Evolutionary conservation across 2,329 filamentous ascomycete genomes (phyloP).

Genomic region (Sphaerulina vaccinii): DNA sequence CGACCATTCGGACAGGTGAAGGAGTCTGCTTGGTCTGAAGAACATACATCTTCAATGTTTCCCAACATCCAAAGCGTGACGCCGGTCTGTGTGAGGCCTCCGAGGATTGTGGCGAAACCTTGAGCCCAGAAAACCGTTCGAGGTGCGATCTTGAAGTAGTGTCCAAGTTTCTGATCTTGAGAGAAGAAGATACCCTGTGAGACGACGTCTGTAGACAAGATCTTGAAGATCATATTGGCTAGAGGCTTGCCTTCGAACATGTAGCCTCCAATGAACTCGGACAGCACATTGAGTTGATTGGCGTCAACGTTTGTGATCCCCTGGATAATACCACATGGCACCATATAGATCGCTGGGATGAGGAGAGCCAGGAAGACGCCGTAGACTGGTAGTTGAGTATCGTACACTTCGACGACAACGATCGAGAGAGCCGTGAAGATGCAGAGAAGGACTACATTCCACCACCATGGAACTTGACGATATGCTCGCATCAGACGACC

Average conservation of each 20-base stretch:
- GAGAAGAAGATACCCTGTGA: slow-evolving; percentile 36
- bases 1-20: slow-evolving; percentile 52
- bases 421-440: slow-evolving; percentile 31
- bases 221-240: slow-evolving; percentile 37
- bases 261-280: slow-evolving; percentile 53
- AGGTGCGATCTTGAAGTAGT: slow-evolving; percentile 42
- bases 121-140: slow-evolving; percentile 49
- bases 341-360: slow-evolving; percentile 79
- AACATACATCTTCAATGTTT: slow-evolving; percentile 41
- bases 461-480: slow-evolving; percentile 74
- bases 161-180: slow-evolving; percentile 40
- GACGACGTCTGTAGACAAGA: slow-evolving; percentile 36
- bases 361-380: slow-evolving; percentile 74
- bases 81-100: slow-evolving; percentile 45
- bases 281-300: slow-evolving; percentile 42
- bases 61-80: slow-evolving; percentile 51
- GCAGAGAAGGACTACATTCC: slow-evolving; percentile 46
- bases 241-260: slow-evolving; percentile 44
- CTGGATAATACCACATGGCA: slow-evolving; percentile 90
- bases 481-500: slow-evolving; percentile 81
- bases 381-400: slow-evolving; percentile 65
- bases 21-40: slow-evolving; percentile 45
- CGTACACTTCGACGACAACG: slow-evolving; percentile 30
- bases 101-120: slow-evolving; percentile 44
- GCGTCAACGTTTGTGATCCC: slow-evolving; percentile 63